Conservation (phyloP, 306 rosid genomes). For the Casuarina equisetifolia region DNA sequence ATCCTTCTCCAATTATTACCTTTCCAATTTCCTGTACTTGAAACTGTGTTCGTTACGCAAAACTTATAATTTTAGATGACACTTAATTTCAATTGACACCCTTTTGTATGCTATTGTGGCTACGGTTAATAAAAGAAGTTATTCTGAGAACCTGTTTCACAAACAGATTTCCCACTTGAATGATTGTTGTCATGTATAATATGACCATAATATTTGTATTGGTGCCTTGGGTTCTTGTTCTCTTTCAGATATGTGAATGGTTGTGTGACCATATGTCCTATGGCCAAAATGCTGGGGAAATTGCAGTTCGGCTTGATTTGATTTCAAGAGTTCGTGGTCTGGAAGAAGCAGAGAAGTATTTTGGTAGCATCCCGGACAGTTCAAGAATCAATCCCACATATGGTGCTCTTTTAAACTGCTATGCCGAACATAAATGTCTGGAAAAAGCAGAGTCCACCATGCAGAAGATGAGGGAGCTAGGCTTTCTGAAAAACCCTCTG, state of each 20-base stretch:
- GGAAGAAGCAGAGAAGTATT: slow-evolving; percentile 60
- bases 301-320: slow-evolving; percentile 52
- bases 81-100: too few relatives aligned
- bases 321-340: slow-evolving; percentile 61
- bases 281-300: slow-evolving; percentile 32
- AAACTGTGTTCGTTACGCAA: too few relatives aligned
- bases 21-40: too few relatives aligned
- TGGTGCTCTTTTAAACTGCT: slow-evolving; percentile 64
- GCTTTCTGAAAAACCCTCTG: slow-evolving; percentile 21
- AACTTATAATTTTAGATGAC: too few relatives aligned
- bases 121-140: too few relatives aligned
- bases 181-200: not conserved
- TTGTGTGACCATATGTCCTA: slow-evolving; percentile 32
- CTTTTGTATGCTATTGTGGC: too few relatives aligned
- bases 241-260: slow-evolving; percentile 62
- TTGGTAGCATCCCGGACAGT: slow-evolving; percentile 36
- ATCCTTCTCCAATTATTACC: too few relatives aligned
- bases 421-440: slow-evolving; percentile 43
- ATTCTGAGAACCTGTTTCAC: too few relatives aligned
- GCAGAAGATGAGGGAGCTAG: slow-evolving; percentile 45
- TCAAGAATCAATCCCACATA: slow-evolving; percentile 39
- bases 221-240: not conserved
- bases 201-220: not conserved
- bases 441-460: slow-evolving; percentile 58
- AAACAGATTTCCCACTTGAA: too few relatives aligned